Percentiles rank a stretch among this genome's conserved stretches.
These are phyloP conservation scores for Capronia coronata DNA, from an alignment of 2,329 filamentous ascomycete species.

Conservation along the genomic window DNA sequence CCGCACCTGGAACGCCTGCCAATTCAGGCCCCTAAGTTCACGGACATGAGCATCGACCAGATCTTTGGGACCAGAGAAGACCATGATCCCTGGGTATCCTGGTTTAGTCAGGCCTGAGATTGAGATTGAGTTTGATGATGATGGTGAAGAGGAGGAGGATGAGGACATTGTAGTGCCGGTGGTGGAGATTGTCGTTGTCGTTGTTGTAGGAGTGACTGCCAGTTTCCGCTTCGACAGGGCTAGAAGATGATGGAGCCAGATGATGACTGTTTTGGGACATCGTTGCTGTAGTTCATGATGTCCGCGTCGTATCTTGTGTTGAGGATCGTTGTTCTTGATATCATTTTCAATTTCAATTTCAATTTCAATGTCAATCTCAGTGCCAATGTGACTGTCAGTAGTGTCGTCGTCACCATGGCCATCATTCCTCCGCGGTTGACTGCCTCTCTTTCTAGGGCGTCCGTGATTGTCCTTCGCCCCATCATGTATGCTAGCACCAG, in stretches of 20 bases:
- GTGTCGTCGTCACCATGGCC: too few species aligned
- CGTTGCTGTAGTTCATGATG: too few species aligned
- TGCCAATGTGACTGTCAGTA: too few species aligned
- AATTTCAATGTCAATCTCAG: too few species aligned
- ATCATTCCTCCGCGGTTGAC: too few species aligned
- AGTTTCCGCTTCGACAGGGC: constrained; percentile 26
- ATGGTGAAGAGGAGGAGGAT: not conserved
- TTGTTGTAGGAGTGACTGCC: constrained; percentile 6
- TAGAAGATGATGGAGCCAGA: constrained; percentile 27
- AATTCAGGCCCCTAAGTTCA: constrained; percentile 21
- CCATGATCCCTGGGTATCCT: constrained; percentile 24
- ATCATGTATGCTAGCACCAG: too few species aligned
- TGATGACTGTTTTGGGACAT: constrained; percentile 25
- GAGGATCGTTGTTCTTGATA: too few species aligned
- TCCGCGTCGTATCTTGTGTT: too few species aligned
- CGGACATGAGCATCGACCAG: constrained; percentile 22
- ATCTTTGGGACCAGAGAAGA: constrained; percentile 19
- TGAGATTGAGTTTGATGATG: not conserved
- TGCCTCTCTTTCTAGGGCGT: too few species aligned
- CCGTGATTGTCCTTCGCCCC: too few species aligned
- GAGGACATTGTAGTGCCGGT: not conserved
- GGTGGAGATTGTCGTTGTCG: constrained; percentile 1
- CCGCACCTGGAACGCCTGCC: constrained; percentile 25
- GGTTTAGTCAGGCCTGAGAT: constrained; percentile 25
- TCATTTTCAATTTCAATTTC: too few species aligned